A percentile compares a stretch with the other conserved stretches of the same genome.
Conservation (phyloP, 805 yeast genomes). For the Candida methanosorbosa region DNA sequence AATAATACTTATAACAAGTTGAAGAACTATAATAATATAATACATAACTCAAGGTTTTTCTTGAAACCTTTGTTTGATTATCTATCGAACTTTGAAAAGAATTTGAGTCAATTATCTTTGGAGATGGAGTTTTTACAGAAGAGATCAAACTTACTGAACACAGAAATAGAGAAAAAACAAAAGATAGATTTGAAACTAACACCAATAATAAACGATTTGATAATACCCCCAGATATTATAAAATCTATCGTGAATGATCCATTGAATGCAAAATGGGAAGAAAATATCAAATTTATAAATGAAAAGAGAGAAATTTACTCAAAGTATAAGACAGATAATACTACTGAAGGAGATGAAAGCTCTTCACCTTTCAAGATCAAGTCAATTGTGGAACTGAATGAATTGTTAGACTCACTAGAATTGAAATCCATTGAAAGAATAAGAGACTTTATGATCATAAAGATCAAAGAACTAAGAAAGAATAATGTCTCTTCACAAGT, state of each 20-base stretch:
- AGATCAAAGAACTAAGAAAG: constrained; percentile 62
- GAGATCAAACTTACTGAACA: constrained; percentile 40
- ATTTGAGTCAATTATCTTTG: constrained; percentile 43
- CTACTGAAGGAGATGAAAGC: constrained; percentile 5
- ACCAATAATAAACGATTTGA: constrained; percentile 67
- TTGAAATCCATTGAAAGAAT: constrained; percentile 66
- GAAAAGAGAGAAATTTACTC: constrained; percentile 52
- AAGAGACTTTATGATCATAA: constrained; percentile 54
- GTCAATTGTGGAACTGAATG: constrained; percentile 16
- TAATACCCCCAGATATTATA: constrained; percentile 68
- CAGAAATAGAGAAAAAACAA: constrained; percentile 38
- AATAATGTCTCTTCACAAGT: constrained; percentile 62
- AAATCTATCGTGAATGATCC: constrained; percentile 48
- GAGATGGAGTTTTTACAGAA: constrained; percentile 56
- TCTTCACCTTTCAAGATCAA: no score
- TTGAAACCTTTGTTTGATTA: constrained; percentile 45
- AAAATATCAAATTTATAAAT: constrained; percentile 45
- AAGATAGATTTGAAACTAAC: constrained; percentile 44
- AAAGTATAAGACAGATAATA: constrained; percentile 22
- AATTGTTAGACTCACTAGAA: constrained; percentile 42
- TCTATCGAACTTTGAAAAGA: constrained; percentile 46
- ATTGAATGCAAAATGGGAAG: constrained; percentile 56
- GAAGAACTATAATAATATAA: constrained; percentile 17
- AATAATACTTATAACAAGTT: no score
- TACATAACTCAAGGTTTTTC: constrained; percentile 24